Evolutionary conservation across 345 rosid species (phyloP).

Genomic region (Rhizophora apiculata): DNA sequence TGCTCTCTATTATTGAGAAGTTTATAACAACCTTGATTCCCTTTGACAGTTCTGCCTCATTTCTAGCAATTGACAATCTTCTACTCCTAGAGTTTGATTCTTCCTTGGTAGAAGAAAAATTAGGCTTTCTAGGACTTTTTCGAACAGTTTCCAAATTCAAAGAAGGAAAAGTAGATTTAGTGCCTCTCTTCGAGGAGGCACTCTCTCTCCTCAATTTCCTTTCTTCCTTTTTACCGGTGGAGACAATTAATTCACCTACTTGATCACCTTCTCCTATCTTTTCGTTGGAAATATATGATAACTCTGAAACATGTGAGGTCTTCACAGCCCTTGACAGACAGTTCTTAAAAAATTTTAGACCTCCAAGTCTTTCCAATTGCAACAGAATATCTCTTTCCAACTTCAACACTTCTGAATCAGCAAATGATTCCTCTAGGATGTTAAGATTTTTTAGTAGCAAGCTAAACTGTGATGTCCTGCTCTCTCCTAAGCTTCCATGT

Average conservation of each 20-base stretch:
- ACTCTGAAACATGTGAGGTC: constrained; percentile 28
- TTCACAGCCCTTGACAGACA: constrained; percentile 40
- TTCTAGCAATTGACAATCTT: constrained; percentile 52
- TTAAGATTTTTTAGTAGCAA: constrained; percentile 64
- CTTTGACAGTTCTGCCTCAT: constrained; percentile 67
- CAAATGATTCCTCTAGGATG: constrained; percentile 56
- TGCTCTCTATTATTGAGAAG: constrained; percentile 10
- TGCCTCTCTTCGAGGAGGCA: constrained; percentile 11
- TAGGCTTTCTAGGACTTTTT: constrained; percentile 17
- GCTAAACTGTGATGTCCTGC: constrained; percentile 36
- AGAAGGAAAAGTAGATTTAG: constrained; percentile 10
- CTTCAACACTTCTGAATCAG: constrained; percentile 39
- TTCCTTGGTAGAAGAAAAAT: constrained; percentile 29
- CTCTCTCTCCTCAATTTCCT: constrained; percentile 44
- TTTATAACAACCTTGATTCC: constrained; percentile 65
- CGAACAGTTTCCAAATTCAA: constrained; percentile 24
- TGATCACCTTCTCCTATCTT: constrained; percentile 19
- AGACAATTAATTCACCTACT: constrained; percentile 27
- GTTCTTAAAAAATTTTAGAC: constrained; percentile 45
- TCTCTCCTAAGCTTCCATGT: constrained; percentile 12
- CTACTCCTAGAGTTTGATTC: constrained; percentile 40
- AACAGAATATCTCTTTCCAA: constrained; percentile 61
- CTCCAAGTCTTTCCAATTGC: constrained; percentile 68
- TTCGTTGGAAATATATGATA: constrained; percentile 30
- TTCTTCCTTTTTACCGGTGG: constrained; percentile 38